Base-by-base conservation (phyloP, 176 grass and related monocot genomes). In the Oryza nivara region DNA sequence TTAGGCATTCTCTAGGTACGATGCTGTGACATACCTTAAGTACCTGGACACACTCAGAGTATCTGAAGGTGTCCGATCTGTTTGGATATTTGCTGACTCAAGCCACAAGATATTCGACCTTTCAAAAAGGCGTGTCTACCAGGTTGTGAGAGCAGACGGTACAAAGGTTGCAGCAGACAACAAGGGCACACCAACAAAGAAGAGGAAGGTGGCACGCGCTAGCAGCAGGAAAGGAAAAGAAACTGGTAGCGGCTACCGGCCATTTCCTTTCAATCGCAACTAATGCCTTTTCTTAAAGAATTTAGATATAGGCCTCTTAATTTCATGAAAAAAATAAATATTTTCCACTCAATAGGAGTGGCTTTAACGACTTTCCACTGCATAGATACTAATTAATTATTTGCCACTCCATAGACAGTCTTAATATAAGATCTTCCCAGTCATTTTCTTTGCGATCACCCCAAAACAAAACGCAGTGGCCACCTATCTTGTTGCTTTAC, bases 1-100 rank as follows among this genome's bases (percentile, higher is more conserved):
- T 51, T 65, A 22, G 48, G 56, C 76, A 28, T 75, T 85, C 11
- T 22, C 28, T 75, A 98, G 96, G 87, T 95, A 98, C 38, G 96
- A 98, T 7, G 96, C 92, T 0, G 96, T 95, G 61, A 95, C 92
- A 34, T 98, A 98, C 68, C 87, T 98, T 79, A 98, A 93, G 85
- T 98, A 93, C 70, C 87, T 98, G 54, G 92, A 98, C 86, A 93
- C 92, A 13, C 84, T 95, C 49, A 98, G 96, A 77, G 96, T 93
- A 72, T 95, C 92, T 26, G 96, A 95, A 95, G 92, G 96, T 41
- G 91, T 95, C 71, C 85, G 89, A 40, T 98, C 96, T n/a, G 91
- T 98, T 82, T 98, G 96, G 96, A 89, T 98, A 67, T 92, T 98
- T 90, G 92, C 95, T 61, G 91, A 98, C 72, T 98, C 96, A 75